Conservation (phyloP, 2,329 filamentous ascomycete genomes). For the Colletotrichum eremochloae region DNA sequence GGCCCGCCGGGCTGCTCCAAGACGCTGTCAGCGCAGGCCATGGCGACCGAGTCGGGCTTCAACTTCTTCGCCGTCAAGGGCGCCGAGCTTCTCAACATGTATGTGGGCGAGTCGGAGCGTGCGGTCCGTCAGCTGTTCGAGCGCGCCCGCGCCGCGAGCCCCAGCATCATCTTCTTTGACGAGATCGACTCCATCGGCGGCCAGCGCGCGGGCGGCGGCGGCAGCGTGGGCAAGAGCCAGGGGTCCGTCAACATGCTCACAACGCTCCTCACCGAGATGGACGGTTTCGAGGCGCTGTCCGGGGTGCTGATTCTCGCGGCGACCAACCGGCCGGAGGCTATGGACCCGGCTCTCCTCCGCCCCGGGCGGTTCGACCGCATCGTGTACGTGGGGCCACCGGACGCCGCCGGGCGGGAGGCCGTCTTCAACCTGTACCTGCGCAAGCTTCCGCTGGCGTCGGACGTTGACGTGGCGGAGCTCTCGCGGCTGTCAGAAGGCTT, state of each 20-base stretch:
- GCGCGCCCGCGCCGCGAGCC: slow-evolving; percentile 85
- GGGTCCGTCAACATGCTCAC: slow-evolving; percentile 85
- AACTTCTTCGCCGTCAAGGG: slow-evolving; percentile 97
- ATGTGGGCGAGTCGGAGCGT: slow-evolving; percentile 94
- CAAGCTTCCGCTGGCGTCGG: slow-evolving; percentile 69
- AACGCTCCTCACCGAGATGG: slow-evolving; percentile 93
- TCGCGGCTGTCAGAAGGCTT: slow-evolving; percentile 79
- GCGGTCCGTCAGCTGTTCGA: slow-evolving; percentile 87
- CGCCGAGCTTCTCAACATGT: slow-evolving; percentile 94
- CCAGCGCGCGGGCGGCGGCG: slow-evolving; percentile 63
- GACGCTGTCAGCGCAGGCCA: slow-evolving; percentile 89
- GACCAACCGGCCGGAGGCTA: slow-evolving; percentile 88
- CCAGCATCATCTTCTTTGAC: slow-evolving; percentile 94
- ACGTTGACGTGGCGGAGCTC: slow-evolving; percentile 75
- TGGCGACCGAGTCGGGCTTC: slow-evolving; percentile 89
- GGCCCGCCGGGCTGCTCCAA: slow-evolving; percentile 96
- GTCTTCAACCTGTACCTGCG: slow-evolving; percentile 79
- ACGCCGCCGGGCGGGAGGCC: slow-evolving; percentile 77
- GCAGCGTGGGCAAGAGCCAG: slow-evolving; percentile 48
- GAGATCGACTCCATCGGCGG: slow-evolving; percentile 90
- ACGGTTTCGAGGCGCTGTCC: slow-evolving; percentile 87
- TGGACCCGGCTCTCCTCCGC: slow-evolving; percentile 88
- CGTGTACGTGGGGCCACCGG: slow-evolving; percentile 88
- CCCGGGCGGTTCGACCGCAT: slow-evolving; percentile 88
- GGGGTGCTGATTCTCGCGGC: slow-evolving; percentile 91